These are phyloP conservation scores for Astragalus glycyphyllos DNA, from an alignment of 306 rosid genomes.

Conservation along the genomic window DNA sequence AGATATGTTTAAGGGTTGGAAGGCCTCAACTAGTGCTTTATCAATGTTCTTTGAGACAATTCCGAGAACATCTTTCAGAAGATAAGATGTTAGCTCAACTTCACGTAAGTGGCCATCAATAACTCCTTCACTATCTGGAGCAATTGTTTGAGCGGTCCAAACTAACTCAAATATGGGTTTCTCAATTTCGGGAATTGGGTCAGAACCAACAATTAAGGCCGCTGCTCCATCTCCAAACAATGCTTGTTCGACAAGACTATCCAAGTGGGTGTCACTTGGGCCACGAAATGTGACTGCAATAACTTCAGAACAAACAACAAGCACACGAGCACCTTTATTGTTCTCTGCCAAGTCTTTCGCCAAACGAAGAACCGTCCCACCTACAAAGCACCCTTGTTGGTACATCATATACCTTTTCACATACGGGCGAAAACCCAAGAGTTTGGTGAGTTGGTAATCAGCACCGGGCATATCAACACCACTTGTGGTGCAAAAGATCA, in stretches of 20 bases:
- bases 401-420: slow-evolving; percentile 84
- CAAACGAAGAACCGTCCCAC: slow-evolving; percentile 51
- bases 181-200: no score
- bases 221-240: slow-evolving; percentile 48
- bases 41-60: no score
- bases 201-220: no score
- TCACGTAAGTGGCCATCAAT: no score
- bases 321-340: slow-evolving; percentile 46
- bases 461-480: slow-evolving; percentile 87
- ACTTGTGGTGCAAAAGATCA: slow-evolving; percentile 75
- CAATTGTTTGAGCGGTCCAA: no score
- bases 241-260: slow-evolving; percentile 46
- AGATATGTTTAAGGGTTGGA: no score
- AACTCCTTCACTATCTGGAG: no score
- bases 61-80: no score
- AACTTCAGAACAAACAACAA: slow-evolving; percentile 45
- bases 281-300: slow-evolving; percentile 46
- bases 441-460: slow-evolving; percentile 74
- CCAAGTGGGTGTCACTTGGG: slow-evolving; percentile 40
- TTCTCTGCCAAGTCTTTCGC: slow-evolving; percentile 49
- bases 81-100: no score
- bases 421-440: slow-evolving; percentile 66
- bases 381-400: slow-evolving; percentile 52
- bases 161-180: no score
- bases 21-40: no score